A percentile compares a stretch with the other conserved stretches of the same genome.
Evolutionary conservation across 352 stramenopile species (phyloP).

Genomic region (Phytophthora constricta): DNA sequence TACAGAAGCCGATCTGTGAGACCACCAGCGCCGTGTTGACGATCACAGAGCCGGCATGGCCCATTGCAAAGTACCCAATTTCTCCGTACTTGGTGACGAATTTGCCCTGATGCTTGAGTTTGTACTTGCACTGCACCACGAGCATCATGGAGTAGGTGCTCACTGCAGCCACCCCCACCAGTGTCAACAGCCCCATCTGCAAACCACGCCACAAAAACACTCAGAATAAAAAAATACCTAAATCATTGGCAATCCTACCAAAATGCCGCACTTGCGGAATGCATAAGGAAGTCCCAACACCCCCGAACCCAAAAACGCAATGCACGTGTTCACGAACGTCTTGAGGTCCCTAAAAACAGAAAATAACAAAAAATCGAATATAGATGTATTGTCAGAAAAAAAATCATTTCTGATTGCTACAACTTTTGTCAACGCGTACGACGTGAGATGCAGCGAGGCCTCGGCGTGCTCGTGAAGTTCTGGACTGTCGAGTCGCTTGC

Average conservation of each 20-base stretch:
- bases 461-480: constrained; percentile 29
- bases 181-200: constrained; percentile 66
- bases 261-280: constrained; percentile 88
- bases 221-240: constrained; percentile 8
- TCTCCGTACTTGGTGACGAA: constrained; percentile 82
- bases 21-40: constrained; percentile 90
- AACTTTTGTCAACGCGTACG: no score
- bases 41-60: constrained; percentile 61
- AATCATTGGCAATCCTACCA: constrained; percentile 69
- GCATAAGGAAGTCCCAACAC: constrained; percentile 91
- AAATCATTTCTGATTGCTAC: no score
- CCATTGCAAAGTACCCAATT: constrained; percentile 84
- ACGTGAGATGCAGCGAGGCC: constrained; percentile 49
- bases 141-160: constrained; percentile 81
- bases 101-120: constrained; percentile 58
- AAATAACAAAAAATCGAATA: constrained; percentile 11
- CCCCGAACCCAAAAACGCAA: constrained; percentile 92
- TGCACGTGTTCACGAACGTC: constrained; percentile 84
- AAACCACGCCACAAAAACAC: no score
- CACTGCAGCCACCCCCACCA: constrained; percentile 55
- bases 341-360: constrained; percentile 48
- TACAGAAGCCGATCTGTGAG: constrained; percentile 90
- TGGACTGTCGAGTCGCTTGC: constrained; percentile 28
- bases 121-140: constrained; percentile 85
- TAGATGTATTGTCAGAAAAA: constrained; percentile 5